Conservation (phyloP, 371 early-diverging fungal species). For the Phascolomyces articulosus region DNA sequence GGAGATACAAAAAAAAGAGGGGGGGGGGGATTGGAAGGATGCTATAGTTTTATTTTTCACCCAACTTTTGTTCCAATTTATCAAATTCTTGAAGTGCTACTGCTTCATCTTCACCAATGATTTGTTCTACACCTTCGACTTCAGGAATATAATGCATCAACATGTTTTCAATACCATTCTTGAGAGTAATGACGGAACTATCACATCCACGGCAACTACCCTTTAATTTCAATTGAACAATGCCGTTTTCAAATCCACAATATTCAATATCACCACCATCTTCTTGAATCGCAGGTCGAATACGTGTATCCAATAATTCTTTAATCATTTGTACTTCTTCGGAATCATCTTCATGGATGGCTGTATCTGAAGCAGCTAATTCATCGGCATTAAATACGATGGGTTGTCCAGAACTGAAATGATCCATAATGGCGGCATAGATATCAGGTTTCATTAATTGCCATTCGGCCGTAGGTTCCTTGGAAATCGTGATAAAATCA, state of each 20-base stretch:
- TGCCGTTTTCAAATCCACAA: slow-evolving; percentile 85
- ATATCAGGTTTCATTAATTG: slow-evolving; percentile 94
- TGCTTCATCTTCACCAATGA: slow-evolving; percentile 57
- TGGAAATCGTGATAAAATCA: slow-evolving; percentile 93
- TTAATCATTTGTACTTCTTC: slow-evolving; percentile 97
- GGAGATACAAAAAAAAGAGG: too few relatives aligned
- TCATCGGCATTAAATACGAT: slow-evolving; percentile 61
- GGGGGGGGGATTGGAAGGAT: too few relatives aligned
- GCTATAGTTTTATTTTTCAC: slow-evolving; percentile 30
- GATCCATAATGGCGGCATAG: slow-evolving; percentile 95
- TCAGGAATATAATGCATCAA: slow-evolving; percentile 98
- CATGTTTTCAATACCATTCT: slow-evolving; percentile 99
- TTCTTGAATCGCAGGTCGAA: slow-evolving; percentile 95
- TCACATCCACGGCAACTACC: slow-evolving; percentile 98
- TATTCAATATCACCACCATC: slow-evolving; percentile 99
- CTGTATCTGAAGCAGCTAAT: slow-evolving; percentile 66
- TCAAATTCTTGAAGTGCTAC: slow-evolving; percentile 54
- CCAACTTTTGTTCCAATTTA: slow-evolving; percentile 45
- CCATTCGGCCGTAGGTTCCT: slow-evolving; percentile 86
- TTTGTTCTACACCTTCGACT: slow-evolving; percentile 92
- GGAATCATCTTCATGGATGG: slow-evolving; percentile 78
- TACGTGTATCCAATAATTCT: slow-evolving; percentile 93
- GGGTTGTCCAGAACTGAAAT: slow-evolving; percentile 84
- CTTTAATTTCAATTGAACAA: slow-evolving; percentile 89
- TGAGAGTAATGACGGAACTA: slow-evolving; percentile 85